These are phyloP conservation scores for Coemansia reversa DNA, from an alignment of 192 early-diverging fungal species.

Conservation along the genomic window DNA sequence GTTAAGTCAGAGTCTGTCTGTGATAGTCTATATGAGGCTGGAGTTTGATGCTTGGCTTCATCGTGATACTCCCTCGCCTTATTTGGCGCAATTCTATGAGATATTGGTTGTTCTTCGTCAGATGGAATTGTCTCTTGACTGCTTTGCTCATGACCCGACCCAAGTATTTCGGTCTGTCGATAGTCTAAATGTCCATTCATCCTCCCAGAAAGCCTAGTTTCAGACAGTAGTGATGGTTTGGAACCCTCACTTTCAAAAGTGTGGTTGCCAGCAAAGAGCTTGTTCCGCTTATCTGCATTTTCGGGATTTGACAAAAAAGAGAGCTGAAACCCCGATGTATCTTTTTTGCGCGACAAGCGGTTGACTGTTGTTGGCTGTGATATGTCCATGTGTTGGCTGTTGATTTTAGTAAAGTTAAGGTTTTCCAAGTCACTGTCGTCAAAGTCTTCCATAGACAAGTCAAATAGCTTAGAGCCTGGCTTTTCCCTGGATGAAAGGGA, in stretches of 20 bases:
- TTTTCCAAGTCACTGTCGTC: conserved; percentile 49
- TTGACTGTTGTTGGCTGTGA: not conserved
- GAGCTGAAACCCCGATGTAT: not conserved
- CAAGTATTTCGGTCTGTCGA: not conserved
- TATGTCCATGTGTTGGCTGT: conserved; percentile 1
- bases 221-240: not conserved
- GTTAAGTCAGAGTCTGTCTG: conserved; percentile 14
- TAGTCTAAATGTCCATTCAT: not conserved
- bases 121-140: not conserved
- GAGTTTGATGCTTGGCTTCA: conserved; percentile 9
- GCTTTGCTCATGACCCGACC: conserved; percentile 1
- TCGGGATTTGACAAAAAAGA: not conserved
- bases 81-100: not conserved
- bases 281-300: not conserved
- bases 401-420: conserved; percentile 24
- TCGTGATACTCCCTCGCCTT: conserved; percentile 5
- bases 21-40: conserved; percentile 12
- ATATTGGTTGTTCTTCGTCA: not conserved
- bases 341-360: not conserved
- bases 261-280: conserved; percentile 8
- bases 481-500: conserved; percentile 7
- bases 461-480: conserved; percentile 16
- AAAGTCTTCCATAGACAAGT: conserved; percentile 32
- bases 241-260: not conserved
- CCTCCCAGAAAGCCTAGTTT: not conserved